phyloP scores from a whole-genome alignment of 176 grass and related monocot genomes.

The Tillandsia fasciculata region DNA sequence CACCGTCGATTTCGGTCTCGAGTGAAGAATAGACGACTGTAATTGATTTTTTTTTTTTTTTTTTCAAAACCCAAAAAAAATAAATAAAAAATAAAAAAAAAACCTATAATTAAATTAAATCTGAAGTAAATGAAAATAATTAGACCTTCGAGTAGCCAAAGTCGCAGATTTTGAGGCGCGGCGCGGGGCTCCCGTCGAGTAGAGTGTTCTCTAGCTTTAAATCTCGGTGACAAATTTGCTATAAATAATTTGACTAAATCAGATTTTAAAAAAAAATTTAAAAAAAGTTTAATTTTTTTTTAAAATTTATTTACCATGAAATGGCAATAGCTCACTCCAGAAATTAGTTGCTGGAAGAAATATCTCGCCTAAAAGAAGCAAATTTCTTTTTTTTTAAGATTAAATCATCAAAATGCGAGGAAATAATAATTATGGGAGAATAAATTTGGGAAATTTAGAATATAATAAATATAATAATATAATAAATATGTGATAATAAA shows the following conservation, averaged over 20 bases:
- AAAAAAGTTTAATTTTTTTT: not conserved
- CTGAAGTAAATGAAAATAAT: not conserved
- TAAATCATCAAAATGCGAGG: not conserved
- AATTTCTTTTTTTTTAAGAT: not conserved
- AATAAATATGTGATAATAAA: not conserved
- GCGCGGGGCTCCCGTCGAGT: slow-evolving; percentile 74
- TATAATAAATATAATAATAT: not conserved
- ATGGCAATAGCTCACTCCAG: slow-evolving; percentile 95
- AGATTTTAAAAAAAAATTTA: not conserved
- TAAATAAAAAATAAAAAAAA: not conserved
- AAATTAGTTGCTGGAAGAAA: slow-evolving; percentile 98
- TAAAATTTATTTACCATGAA: slow-evolving; percentile 57
- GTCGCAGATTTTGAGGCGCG: slow-evolving; percentile 89
- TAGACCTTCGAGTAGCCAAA: slow-evolving; percentile 94
- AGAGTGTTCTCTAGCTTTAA: slow-evolving; percentile 96
- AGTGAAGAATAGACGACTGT: slow-evolving; percentile 65
- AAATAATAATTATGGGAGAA: not conserved
- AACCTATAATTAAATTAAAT: not conserved
- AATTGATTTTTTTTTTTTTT: not conserved
- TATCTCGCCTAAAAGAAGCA: slow-evolving; percentile 51
- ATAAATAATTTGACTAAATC: slow-evolving; percentile 15
- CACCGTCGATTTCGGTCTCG: slow-evolving; percentile 64
- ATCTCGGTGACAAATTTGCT: slow-evolving; percentile 99
- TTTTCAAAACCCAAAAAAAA: not conserved
- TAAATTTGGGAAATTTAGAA: not conserved